Evolutionary conservation across 768 basidiomycete genomes (phyloP).

Genomic region (Termitomyces sp.): DNA sequence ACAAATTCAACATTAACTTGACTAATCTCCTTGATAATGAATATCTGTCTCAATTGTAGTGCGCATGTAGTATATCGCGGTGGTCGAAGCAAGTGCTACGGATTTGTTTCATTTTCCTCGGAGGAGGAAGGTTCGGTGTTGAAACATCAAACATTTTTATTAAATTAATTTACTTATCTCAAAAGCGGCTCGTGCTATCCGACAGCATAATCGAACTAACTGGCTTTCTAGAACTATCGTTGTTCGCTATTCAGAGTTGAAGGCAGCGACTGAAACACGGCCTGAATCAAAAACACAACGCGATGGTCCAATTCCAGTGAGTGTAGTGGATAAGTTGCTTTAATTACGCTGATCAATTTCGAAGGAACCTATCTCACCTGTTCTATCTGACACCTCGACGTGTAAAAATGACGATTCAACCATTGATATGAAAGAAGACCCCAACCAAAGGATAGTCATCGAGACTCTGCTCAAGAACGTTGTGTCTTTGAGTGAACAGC

Average conservation of each 20-base stretch:
- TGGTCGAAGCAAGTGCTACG: slow-evolving; percentile 1
- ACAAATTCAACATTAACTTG: not conserved
- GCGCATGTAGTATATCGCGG: not conserved
- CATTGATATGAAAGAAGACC: not conserved
- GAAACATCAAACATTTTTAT: not conserved
- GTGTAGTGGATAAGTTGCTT: not conserved
- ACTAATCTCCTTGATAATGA: not conserved
- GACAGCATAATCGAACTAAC: not conserved
- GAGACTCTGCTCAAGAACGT: slow-evolving; percentile 1
- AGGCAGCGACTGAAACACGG: not conserved
- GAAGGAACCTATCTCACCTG: not conserved
- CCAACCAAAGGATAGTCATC: not conserved
- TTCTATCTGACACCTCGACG: not conserved
- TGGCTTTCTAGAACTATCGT: not conserved
- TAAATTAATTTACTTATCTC: not conserved
- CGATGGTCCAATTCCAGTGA: not conserved
- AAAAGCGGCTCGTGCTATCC: slow-evolving; percentile 2
- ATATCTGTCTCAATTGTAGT: not conserved
- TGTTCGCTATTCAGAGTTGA: slow-evolving; percentile 1
- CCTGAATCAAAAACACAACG: not conserved
- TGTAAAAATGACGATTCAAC: not conserved
- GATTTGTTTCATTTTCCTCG: slow-evolving; percentile 3
- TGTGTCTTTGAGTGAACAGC: not conserved
- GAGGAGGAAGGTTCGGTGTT: slow-evolving; percentile 2
- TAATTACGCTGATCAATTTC: not conserved